Evolutionary conservation across 2,329 filamentous ascomycete genomes (phyloP).

Genomic region (Aspergillus tubingensis): DNA sequence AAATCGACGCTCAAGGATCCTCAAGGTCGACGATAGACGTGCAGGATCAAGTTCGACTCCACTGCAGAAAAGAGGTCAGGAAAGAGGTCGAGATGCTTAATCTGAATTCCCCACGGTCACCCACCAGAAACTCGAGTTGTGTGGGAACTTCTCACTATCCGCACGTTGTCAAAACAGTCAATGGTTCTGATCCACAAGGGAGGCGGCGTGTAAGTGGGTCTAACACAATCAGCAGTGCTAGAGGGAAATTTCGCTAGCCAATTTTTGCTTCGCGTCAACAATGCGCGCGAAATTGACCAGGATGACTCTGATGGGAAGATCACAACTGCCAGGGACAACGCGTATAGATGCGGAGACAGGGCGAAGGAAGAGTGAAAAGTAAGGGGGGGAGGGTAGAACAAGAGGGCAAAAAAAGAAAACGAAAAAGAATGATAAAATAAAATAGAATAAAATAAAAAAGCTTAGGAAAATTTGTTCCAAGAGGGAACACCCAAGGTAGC

Average conservation of each 20-base stretch:
- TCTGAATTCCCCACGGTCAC: conserved; percentile 44
- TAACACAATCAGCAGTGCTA: conserved; percentile 38
- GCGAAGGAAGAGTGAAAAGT: conserved; percentile 17
- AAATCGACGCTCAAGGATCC: conserved; percentile 20
- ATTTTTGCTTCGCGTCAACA: conserved; percentile 41
- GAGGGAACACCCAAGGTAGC: conserved; percentile 23
- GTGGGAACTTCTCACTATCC: conserved; percentile 45
- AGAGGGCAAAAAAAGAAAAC: conserved; percentile 17
- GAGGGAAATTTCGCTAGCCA: conserved; percentile 24
- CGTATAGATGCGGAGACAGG: conserved; percentile 15
- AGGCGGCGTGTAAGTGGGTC: conserved; percentile 44
- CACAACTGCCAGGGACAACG: conserved; percentile 23
- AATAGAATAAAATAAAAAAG: conserved; percentile 16
- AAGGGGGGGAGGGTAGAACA: conserved; percentile 16
- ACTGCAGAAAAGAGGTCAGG: conserved; percentile 32
- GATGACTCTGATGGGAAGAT: conserved; percentile 21
- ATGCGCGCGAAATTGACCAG: conserved; percentile 28
- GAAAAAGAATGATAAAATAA: conserved; percentile 21
- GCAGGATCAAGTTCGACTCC: conserved; percentile 34
- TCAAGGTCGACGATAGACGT: conserved; percentile 20
- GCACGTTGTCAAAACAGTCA: conserved; percentile 43
- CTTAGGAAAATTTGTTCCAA: conserved; percentile 13
- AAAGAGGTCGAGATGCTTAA: conserved; percentile 37
- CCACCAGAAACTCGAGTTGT: conserved; percentile 40
- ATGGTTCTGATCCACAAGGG: conserved; percentile 44